Percentiles rank a stretch among this genome's conserved stretches.
Conservation (phyloP, 208 protist species). For the Entamoeba invadens region DNA sequence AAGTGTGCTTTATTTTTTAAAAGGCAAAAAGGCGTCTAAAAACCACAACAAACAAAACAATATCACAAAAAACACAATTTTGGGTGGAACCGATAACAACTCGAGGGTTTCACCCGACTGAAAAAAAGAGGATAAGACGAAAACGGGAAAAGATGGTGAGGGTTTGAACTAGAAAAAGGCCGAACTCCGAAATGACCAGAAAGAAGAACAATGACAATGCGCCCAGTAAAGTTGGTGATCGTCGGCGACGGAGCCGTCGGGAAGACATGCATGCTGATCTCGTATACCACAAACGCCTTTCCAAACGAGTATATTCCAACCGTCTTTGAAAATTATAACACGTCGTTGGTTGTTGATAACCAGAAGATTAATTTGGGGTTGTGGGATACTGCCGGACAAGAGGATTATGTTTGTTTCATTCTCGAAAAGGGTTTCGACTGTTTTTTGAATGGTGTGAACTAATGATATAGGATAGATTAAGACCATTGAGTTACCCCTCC, state of each 20-base stretch:
- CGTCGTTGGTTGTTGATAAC: slow-evolving; percentile 14
- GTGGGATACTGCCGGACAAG: slow-evolving; percentile 43
- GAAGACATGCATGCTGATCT: slow-evolving; percentile 17
- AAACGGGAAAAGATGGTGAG: not conserved
- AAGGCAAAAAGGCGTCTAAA: not conserved
- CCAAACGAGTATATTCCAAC: slow-evolving; percentile 24
- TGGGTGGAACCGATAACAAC: too few species aligned
- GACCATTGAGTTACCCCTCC: too few species aligned
- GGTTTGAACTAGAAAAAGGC: not conserved
- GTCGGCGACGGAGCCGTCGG: slow-evolving; percentile 25
- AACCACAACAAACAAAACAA: not conserved
- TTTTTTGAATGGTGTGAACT: too few species aligned
- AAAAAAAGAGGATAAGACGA: not conserved
- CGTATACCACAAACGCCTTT: slow-evolving; percentile 18
- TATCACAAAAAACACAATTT: not conserved
- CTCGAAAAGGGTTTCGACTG: too few species aligned
- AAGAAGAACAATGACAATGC: not conserved
- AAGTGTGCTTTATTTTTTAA: too few species aligned
- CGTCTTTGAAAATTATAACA: slow-evolving; percentile 37
- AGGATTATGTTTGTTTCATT: too few species aligned
- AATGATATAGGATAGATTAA: too few species aligned
- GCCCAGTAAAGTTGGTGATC: not conserved
- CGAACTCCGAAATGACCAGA: not conserved
- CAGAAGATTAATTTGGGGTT: slow-evolving; percentile 7
- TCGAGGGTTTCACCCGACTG: not conserved